Conservation (phyloP, 2,329 filamentous ascomycete genomes). For the Capronia coronata region DNA sequence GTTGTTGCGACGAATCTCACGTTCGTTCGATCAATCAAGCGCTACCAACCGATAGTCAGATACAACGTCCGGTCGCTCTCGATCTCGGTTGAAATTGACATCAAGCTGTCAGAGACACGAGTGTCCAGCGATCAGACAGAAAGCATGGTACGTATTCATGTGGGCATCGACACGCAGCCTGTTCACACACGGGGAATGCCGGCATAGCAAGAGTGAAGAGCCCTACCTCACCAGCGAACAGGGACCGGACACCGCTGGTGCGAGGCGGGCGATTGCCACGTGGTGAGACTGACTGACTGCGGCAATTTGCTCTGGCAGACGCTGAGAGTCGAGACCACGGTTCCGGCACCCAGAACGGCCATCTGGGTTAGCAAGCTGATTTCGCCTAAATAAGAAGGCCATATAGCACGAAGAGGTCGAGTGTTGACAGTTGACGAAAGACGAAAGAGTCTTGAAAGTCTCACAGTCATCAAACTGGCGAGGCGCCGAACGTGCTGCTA, state of each 20-base stretch:
- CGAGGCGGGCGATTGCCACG: background rate
- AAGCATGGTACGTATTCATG: too few species aligned
- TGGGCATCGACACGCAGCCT: background rate
- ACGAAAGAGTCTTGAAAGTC: background rate
- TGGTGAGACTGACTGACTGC: background rate
- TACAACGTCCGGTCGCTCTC: too few species aligned
- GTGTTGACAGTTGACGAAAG: background rate
- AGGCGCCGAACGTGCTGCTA: background rate
- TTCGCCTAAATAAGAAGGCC: background rate
- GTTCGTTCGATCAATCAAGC: background rate
- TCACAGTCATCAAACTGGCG: slow-evolving; percentile 1
- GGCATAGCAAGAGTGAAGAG: background rate
- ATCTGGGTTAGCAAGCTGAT: background rate
- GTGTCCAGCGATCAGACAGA: too few species aligned
- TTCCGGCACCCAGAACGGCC: background rate
- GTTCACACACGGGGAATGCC: background rate
- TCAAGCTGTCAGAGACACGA: slow-evolving; percentile 6
- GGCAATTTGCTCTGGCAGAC: background rate
- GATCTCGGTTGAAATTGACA: background rate
- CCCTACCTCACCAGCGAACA: too few species aligned
- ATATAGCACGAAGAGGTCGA: background rate
- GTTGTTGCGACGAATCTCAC: background rate
- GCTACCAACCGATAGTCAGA: background rate
- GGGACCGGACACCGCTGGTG: background rate
- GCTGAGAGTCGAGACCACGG: background rate